Percentiles rank a stretch among this genome's conserved stretches.
Conservation (phyloP, 2,329 filamentous ascomycete species). For the Sclerotinia trifoliorum region DNA sequence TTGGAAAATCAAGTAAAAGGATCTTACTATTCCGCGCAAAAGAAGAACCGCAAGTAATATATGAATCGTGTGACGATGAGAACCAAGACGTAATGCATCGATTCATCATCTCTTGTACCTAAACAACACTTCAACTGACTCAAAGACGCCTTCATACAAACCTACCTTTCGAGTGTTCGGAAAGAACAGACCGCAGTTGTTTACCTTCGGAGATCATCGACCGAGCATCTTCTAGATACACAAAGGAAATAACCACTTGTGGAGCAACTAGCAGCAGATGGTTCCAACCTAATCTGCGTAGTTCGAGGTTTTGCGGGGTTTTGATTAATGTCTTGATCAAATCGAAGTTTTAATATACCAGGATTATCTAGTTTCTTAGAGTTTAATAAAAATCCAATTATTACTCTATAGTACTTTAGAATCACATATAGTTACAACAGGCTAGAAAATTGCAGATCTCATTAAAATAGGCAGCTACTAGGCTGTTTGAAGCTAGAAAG, state of each 20-base stretch:
- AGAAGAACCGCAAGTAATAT: slow-evolving; percentile 1
- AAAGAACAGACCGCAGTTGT: background rate
- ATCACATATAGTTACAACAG: no score
- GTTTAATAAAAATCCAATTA: no score
- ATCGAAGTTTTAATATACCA: no score
- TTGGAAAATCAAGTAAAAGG: background rate
- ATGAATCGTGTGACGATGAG: background rate
- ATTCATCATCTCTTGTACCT: background rate
- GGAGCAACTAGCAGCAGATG: background rate
- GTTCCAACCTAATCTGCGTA: background rate
- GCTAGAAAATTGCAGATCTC: no score
- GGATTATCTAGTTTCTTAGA: no score
- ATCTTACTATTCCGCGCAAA: background rate
- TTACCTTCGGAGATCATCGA: background rate
- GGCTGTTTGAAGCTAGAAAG: no score
- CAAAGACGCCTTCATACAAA: background rate
- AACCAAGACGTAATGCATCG: background rate
- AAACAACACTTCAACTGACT: background rate
- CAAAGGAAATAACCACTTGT: background rate
- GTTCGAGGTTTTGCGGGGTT: background rate
- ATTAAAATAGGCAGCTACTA: no score
- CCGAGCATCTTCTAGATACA: background rate
- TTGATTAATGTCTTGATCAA: background rate
- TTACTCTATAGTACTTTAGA: no score
- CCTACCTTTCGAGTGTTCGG: background rate